phyloP scores from a whole-genome alignment of 2,329 filamentous ascomycete genomes.

The Fonsecaea nubica region DNA sequence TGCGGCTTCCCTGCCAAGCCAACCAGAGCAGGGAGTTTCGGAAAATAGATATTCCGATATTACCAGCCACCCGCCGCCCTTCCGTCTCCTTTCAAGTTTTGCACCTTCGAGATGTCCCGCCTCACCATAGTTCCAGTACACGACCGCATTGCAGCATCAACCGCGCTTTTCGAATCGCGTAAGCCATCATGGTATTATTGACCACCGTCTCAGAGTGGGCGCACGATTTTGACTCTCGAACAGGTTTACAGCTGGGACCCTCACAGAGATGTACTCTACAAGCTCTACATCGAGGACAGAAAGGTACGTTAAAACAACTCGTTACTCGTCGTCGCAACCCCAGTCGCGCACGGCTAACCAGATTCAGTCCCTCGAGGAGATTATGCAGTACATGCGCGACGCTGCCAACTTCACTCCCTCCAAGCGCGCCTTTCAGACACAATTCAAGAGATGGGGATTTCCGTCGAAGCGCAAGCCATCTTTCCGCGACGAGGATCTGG shows the following conservation, averaged over 20 bases:
- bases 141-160: slow-evolving; percentile 35
- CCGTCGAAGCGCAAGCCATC: slow-evolving; percentile 75
- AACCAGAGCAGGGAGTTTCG: not conserved
- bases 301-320: slow-evolving; percentile 48
- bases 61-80: not conserved
- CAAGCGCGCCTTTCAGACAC: slow-evolving; percentile 76
- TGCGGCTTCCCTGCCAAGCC: not conserved
- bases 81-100: not conserved
- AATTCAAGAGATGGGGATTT: slow-evolving; percentile 81
- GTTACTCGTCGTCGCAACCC: not conserved
- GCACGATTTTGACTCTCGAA: slow-evolving; percentile 3
- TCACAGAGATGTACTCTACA: slow-evolving; percentile 69
- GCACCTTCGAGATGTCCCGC: slow-evolving; percentile 8
- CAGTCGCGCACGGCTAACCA: slow-evolving; percentile 13
- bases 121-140: slow-evolving; percentile 10
- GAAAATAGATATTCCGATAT: not conserved
- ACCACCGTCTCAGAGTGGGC: not conserved
- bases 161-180: slow-evolving; percentile 35
- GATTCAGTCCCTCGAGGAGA: slow-evolving; percentile 68
- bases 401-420: slow-evolving; percentile 73
- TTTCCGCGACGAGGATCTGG: slow-evolving; percentile 71
- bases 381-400: slow-evolving; percentile 73
- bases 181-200: slow-evolving; percentile 35
- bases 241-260: slow-evolving; percentile 70
- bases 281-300: slow-evolving; percentile 78